Evolutionary conservation across 2,329 filamentous ascomycete genomes (phyloP).

Genomic region (Colletotrichum costaricense): DNA sequence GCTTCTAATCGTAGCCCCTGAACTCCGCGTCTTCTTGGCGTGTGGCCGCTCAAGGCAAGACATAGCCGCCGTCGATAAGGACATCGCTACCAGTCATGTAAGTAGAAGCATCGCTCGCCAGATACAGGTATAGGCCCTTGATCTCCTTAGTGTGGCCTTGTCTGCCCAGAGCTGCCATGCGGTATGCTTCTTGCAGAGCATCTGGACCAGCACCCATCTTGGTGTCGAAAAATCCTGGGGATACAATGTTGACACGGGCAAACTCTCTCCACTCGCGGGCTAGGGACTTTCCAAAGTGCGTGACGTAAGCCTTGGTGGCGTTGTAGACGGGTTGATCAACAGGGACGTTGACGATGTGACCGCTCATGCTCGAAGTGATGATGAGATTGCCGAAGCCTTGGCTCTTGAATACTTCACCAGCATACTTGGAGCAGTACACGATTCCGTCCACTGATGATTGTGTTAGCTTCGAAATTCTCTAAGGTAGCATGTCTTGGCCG

Average conservation of each 20-base stretch:
- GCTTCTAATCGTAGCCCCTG: background rate
- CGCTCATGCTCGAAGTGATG: slow-evolving; percentile 63
- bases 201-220: slow-evolving; percentile 61
- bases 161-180: slow-evolving; percentile 64
- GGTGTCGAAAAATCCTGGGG: slow-evolving; percentile 66
- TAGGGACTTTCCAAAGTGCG: slow-evolving; percentile 65
- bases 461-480: background rate
- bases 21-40: background rate
- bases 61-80: slow-evolving; percentile 55
- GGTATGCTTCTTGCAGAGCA: slow-evolving; percentile 57
- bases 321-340: slow-evolving; percentile 60
- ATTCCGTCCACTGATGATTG: slow-evolving; percentile 55
- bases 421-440: slow-evolving; percentile 56
- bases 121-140: slow-evolving; percentile 68
- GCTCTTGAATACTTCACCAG: slow-evolving; percentile 53
- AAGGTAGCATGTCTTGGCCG: background rate
- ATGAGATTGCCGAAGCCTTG: slow-evolving; percentile 62
- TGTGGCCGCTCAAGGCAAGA: slow-evolving; percentile 23
- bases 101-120: slow-evolving; percentile 61
- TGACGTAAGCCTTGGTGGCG: slow-evolving; percentile 65
- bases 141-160: slow-evolving; percentile 74
- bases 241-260: slow-evolving; percentile 66
- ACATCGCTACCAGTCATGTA: slow-evolving; percentile 63
- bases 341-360: slow-evolving; percentile 62
- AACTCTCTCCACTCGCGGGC: slow-evolving; percentile 68